Evolutionary conservation across 1,139 yeast genomes (phyloP).

Genomic region (Pichia sp.): DNA sequence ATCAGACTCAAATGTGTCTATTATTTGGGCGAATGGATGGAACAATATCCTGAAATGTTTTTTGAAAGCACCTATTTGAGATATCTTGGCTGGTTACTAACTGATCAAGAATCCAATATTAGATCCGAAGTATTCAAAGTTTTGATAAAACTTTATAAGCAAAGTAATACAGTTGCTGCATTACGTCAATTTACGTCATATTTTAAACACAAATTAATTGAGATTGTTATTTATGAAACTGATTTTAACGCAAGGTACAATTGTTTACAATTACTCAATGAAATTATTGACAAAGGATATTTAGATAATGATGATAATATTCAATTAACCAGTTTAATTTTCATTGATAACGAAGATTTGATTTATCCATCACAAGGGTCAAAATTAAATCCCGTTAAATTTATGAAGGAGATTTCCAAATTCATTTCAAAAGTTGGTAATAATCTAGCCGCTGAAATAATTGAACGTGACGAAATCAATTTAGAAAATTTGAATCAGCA

Average conservation of each 20-base stretch:
- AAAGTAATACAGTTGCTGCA: conserved; percentile 22
- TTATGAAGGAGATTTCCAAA: conserved; percentile 36
- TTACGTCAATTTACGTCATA: conserved; percentile 35
- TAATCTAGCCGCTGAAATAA: conserved; percentile 32
- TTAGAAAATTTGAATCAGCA: conserved; percentile 25
- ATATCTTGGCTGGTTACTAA: conserved; percentile 77
- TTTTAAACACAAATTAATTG: conserved; percentile 51
- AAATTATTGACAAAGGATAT: conserved; percentile 54
- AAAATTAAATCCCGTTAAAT: conserved; percentile 16
- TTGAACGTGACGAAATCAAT: conserved; percentile 34
- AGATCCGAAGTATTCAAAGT: conserved; percentile 60
- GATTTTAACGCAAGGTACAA: conserved; percentile 48
- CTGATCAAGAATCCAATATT: conserved; percentile 60
- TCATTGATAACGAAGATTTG: conserved; percentile 35
- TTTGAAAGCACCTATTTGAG: conserved; percentile 63
- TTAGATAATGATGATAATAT: conserved; percentile 51
- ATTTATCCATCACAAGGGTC: conserved; percentile 22
- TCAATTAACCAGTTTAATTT: conserved; percentile 38
- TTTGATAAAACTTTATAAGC: conserved; percentile 43
- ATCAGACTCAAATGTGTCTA: conserved; percentile 66
- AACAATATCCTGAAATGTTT: conserved; percentile 62
- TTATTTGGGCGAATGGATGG: conserved; percentile 63
- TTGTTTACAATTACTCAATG: conserved; percentile 49
- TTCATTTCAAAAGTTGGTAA: conserved; percentile 37
- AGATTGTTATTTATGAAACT: conserved; percentile 50